Evolutionary conservation across 108 stramenopile species (phyloP), one percentile per base, ranked within the genome.

Genomic region (Epipyxis sp.): DNA sequence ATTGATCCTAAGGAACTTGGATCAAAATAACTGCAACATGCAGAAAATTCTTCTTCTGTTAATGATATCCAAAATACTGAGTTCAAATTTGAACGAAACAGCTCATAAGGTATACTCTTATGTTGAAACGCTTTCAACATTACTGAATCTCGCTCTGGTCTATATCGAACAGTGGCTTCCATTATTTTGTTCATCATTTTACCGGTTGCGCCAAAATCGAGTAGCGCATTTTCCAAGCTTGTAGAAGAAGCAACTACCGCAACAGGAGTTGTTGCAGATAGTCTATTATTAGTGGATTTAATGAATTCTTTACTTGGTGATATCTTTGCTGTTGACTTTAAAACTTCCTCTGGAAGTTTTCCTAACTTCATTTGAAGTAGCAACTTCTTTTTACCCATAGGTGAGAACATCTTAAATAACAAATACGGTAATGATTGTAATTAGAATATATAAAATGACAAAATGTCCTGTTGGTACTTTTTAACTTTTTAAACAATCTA

Each of bases 361-460:
- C 13, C 71, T 43, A 46, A 57, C 50, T 74, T 74, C 6, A 30
- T 16, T 29, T 74, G 46, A 37, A 74, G 46, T 6, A 74, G 50
- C 3, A 74, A 30, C 42, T 74, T 74, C 71, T 74, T 74, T 37
- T 74, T 74, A 34, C 71, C 71, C 44, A 74, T 39, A 3, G 71
- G 71, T 3, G 13, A 35, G 50, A 74, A 74, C 71, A 74, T 74
- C 43, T 57, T n/a, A n/a, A n/a, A n/a, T n/a, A n/a, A n/a, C n/a
- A n/a, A n/a, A n/a, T n/a, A n/a, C n/a, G n/a, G n/a, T n/a, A n/a
- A n/a, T n/a, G n/a, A n/a, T n/a, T n/a, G n/a, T n/a, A n/a, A n/a
- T n/a, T n/a, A n/a, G n/a, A n/a, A n/a, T n/a, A n/a, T n/a, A n/a
- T n/a, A n/a, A n/a, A n/a, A n/a, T n/a, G n/a, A n/a, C n/a, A n/a